Evolutionary conservation across 2,329 filamentous ascomycete species (phyloP), one percentile per base, ranked within the genome.

Genomic region (Chrysoporthe austroafricana): DNA sequence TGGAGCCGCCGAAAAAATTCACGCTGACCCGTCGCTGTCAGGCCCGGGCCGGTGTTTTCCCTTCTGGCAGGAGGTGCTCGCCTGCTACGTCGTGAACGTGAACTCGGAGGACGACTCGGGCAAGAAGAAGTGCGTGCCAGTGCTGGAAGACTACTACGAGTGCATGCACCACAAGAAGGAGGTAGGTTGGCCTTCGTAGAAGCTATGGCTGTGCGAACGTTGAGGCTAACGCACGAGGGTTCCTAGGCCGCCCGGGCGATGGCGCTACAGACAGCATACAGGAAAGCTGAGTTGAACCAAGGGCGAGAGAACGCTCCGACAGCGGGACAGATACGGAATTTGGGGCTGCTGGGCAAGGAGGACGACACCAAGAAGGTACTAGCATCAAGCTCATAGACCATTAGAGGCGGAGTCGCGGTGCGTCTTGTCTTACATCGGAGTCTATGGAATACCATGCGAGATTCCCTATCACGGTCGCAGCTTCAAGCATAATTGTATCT

Each of bases 131-230:
- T 99, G 96, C 79, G 83, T 86, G 21, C 90, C 92, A 18, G 87
- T 89, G 4, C 85, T 98, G 73, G 96, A 99, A 79, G 96, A 99
- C 79, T 99, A 99, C 85, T 97, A 97, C 79, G 96, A 99, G 84
- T 99, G 96, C 81, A 83, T 99, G 77, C 96, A 99, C 80, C 96
- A 99, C 86, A 94, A 91, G 86, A 99, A 99, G 85, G 96, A 99
- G 93, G 96, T 98, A 57, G 71, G 77, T 70, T 36, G n/a, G 34
- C 43, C 46, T 50, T 3, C 26, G 26, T 36, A 34, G 21, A 43
- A 5, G 16, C 4, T 18, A 32, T 39, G 44, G 39, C 42, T 26
- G 42, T 13, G 9, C 2, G 54, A 11, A 60, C 36, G 5, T n/a
- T 32, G 52, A n/a, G 57, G 46, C 68, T 69, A 63, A 69, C 62